Base-by-base conservation (phyloP, 208 protist species). In the Leptomonas pyrrhocoris region DNA sequence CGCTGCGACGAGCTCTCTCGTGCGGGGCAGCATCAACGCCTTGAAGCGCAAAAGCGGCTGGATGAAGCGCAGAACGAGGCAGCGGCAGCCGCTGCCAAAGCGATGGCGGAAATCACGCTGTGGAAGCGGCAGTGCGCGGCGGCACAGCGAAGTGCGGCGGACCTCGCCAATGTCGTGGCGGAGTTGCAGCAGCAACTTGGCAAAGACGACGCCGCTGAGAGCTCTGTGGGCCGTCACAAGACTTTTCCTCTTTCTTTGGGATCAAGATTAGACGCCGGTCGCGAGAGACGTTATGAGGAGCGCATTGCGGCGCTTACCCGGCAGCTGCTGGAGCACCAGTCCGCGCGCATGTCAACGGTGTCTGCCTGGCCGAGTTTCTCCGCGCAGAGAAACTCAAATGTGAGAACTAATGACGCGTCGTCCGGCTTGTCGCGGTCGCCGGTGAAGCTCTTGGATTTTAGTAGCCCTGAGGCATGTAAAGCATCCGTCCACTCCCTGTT, bases 371-470 rank as follows among this genome's bases (percentile, higher is more conserved):
- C 40, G 9, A 65, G 23, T 12, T 27, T 7, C 30, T 45, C 40
- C 12, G 5, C 28, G 40, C 21, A 49, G 9, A 8, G 1, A 6
- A 2, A 34, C 12, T 16, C 6, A 13, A 7, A 2, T 6, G 23
- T 18, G 23, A 3, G 5, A 15, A 27, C 16, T 0, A 18, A 40
- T 25, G 36, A 25, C 13, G 40, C 5, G 38, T 38, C 25, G 43
- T 27, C 16, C 2, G 7, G 2, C 2, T 2, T 25, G 23, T 8
- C 58, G 28, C 42, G 13, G 23, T 27, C 58, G 11, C 36, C n/a
- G 2, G 48, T 57, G 0, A 36, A 23, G 25, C 16, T 88, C 5
- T 55, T 90, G 2, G 76, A 83, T 53, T 90, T 88, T 28, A 83
- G 76, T 34, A 84, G 72, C 11, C 67, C 68, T 15, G 74, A 79